A percentile compares a stretch with the other conserved stretches of the same genome.
These are phyloP conservation scores for Phytophthora boehmeriae DNA, from an alignment of 352 stramenopile genomes.

Conservation along the genomic window DNA sequence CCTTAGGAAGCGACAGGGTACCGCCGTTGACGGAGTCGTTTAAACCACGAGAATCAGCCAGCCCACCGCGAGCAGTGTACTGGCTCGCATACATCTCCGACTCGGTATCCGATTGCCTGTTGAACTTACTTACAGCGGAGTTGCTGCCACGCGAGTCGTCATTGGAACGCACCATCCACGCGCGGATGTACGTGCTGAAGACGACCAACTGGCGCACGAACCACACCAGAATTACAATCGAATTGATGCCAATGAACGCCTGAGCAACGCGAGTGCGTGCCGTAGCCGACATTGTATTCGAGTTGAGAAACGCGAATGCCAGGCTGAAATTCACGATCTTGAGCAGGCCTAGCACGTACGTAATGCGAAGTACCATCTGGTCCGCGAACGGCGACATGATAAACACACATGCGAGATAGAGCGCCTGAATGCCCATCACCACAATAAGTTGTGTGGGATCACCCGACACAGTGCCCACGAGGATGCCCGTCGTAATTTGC, in stretches of 20 bases:
- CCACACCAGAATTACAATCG: conserved; percentile 60
- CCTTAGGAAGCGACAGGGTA: conserved; percentile 17
- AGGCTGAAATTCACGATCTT: conserved; percentile 70
- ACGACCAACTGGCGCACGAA: conserved; percentile 65
- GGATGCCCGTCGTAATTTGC: conserved; percentile 59
- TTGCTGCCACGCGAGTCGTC: conserved; percentile 32
- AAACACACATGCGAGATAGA: conserved; percentile 60
- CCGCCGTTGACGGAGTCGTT: conserved; percentile 20
- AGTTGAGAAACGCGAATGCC: conserved; percentile 63
- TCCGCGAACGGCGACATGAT: conserved; percentile 48
- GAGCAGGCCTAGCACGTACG: conserved; percentile 50
- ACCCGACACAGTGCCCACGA: conserved; percentile 60
- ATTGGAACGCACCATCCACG: conserved; percentile 57
- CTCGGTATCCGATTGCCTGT: conserved; percentile 39
- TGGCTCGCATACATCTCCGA: conserved; percentile 54
- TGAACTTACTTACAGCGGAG: conserved; percentile 34
- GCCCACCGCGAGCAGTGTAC: conserved; percentile 22
- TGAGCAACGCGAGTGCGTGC: conserved; percentile 46
- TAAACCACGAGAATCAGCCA: conserved; percentile 6
- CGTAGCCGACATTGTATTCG: conserved; percentile 46
- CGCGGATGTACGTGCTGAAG: conserved; percentile 59
- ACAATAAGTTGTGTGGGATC: conserved; percentile 63
- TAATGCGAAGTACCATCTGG: conserved; percentile 46
- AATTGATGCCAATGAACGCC: conserved; percentile 69
- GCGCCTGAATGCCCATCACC: conserved; percentile 53